Evolutionary conservation across 2,329 filamentous ascomycete species (phyloP).

Genomic region (Fusarium denticulatum): DNA sequence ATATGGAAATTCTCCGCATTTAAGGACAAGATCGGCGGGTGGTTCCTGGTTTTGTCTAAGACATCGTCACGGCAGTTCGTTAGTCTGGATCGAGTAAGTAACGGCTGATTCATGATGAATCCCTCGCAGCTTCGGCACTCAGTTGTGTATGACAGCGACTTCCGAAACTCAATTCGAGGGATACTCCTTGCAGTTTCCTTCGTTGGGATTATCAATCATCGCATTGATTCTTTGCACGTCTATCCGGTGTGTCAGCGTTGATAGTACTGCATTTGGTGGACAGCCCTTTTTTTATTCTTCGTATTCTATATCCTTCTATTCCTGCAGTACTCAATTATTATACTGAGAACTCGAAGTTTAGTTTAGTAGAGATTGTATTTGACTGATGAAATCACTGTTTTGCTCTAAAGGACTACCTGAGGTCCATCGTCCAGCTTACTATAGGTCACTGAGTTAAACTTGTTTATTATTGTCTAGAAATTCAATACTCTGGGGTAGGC

Average conservation of each 20-base stretch:
- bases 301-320: too few species aligned
- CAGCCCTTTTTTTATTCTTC: too few species aligned
- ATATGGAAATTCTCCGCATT: not conserved
- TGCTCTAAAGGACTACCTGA: too few species aligned
- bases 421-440: too few species aligned
- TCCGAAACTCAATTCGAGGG: not conserved
- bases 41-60: not conserved
- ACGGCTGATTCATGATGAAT: not conserved
- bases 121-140: not conserved
- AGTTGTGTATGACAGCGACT: not conserved
- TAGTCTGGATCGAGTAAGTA: not conserved
- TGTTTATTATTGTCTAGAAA: not conserved
- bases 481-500: not conserved
- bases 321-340: too few species aligned
- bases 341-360: rapidly evolving
- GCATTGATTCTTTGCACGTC: rapidly evolving
- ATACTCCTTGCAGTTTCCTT: not conserved
- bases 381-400: too few species aligned
- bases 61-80: not conserved
- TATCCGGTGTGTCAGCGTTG: not conserved
- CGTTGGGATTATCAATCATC: rapidly evolving
- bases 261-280: rapidly evolving
- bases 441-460: not conserved
- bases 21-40: not conserved
- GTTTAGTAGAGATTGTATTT: not conserved